phyloP scores from a whole-genome alignment of 495 filamentous ascomycete species.

The Amniculicola lignicola region DNA sequence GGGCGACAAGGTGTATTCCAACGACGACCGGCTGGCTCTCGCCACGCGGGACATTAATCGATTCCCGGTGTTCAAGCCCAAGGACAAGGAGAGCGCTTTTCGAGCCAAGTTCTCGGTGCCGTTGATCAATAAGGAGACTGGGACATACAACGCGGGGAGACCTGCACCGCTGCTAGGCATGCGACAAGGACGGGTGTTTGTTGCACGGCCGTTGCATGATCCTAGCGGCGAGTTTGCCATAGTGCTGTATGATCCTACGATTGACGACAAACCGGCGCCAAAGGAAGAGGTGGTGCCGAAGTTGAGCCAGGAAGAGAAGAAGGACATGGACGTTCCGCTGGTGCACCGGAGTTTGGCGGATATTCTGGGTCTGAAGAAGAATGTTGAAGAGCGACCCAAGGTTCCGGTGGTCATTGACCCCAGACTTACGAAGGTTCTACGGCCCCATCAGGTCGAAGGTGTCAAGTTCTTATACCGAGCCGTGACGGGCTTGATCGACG shows the following conservation, averaged over 20 bases:
- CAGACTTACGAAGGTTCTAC: conserved; percentile 79
- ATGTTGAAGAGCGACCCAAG: conserved; percentile 68
- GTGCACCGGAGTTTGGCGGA: conserved; percentile 94
- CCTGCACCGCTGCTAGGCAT: conserved; percentile 84
- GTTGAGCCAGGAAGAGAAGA: conserved; percentile 50
- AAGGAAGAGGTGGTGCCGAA: conserved; percentile 51
- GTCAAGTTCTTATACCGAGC: conserved; percentile 97
- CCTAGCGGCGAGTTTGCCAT: conserved; percentile 95
- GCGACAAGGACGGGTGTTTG: conserved; percentile 76
- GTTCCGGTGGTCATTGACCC: conserved; percentile 98
- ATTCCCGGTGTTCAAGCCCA: conserved; percentile 84
- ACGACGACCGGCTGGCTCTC: conserved; percentile 80
- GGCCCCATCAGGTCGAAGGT: conserved; percentile 96
- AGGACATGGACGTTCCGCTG: conserved; percentile 71
- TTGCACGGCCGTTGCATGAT: conserved; percentile 90
- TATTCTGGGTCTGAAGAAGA: conserved; percentile 91
- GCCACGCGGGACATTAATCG: conserved; percentile 84
- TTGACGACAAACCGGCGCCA: conserved; percentile 74
- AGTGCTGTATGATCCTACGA: conserved; percentile 90
- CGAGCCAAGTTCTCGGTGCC: conserved; percentile 81
- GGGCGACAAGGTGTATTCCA: conserved; percentile 78
- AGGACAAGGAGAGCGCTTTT: conserved; percentile 81
- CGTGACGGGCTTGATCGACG: conserved; percentile 89
- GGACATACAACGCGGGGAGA: conserved; percentile 69
- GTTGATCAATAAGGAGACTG: conserved; percentile 72